Conservation (phyloP, 345 rosid species). For the thale cress (Arabidopsis thaliana) region DNA sequence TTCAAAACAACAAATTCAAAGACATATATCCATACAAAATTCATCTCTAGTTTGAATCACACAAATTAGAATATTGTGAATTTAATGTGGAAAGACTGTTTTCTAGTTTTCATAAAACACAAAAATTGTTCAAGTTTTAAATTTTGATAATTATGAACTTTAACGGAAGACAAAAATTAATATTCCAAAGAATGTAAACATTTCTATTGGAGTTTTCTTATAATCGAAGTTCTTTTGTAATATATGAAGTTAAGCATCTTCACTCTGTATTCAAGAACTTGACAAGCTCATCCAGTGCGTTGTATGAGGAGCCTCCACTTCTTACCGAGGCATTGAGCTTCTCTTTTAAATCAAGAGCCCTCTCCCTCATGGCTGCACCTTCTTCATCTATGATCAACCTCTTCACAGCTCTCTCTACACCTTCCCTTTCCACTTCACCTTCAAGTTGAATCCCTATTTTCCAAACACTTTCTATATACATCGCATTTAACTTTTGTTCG, state of each 20-base stretch:
- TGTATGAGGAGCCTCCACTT: conserved; percentile 28
- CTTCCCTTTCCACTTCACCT: conserved; percentile 22
- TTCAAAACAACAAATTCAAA: no score
- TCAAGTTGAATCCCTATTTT: conserved; percentile 23
- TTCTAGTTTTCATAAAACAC: no score
- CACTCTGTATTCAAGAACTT: background rate
- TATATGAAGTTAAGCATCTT: background rate
- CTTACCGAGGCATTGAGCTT: conserved; percentile 10
- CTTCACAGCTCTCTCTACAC: conserved; percentile 6
- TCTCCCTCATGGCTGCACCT: conserved; percentile 29
- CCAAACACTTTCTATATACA: conserved; percentile 28
- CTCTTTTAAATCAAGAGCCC: conserved; percentile 8
- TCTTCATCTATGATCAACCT: conserved; percentile 25
- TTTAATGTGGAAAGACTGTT: no score
- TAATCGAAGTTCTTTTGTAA: no score
- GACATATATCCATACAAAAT: no score
- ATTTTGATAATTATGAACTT: no score
- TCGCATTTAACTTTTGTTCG: conserved; percentile 46
- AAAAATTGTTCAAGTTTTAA: no score
- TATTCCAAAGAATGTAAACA: no score
- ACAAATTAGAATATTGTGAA: no score
- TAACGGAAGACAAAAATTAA: no score
- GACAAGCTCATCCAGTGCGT: conserved; percentile 26
- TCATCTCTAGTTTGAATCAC: no score
- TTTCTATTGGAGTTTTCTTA: no score